phyloP scores from a whole-genome alignment of 2,329 filamentous ascomycete species.

The Chrysoporthe austroafricana region DNA sequence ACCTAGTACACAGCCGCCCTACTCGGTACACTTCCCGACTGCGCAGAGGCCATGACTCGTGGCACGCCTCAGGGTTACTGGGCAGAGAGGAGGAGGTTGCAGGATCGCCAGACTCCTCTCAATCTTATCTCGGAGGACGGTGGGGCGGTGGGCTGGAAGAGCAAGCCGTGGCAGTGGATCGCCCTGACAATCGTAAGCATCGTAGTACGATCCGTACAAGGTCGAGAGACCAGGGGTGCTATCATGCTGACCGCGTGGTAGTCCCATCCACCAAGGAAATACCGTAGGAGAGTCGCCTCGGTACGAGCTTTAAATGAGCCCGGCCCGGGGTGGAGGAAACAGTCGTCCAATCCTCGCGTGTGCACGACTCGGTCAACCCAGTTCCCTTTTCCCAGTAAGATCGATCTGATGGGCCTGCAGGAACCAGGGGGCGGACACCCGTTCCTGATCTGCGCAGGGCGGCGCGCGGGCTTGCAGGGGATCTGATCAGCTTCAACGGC shows the following conservation, averaged over 20 bases:
- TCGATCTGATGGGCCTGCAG: not conserved
- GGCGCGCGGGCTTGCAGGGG: not conserved
- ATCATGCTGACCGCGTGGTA: not conserved
- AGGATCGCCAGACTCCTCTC: not conserved
- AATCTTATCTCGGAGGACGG: too few relatives aligned
- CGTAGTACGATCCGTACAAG: not conserved
- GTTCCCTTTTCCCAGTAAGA: not conserved
- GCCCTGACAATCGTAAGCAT: not conserved
- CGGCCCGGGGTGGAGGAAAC: not conserved
- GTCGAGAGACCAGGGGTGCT: not conserved
- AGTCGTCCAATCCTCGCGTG: constrained; percentile 2
- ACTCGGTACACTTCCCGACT: not conserved
- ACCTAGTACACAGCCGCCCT: not conserved
- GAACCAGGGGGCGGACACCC: not conserved
- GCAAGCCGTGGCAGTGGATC: not conserved
- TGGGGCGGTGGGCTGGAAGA: too few relatives aligned
- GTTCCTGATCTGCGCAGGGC: not conserved
- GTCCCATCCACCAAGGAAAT: not conserved
- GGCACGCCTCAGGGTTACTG: not conserved
- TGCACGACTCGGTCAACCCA: constrained; percentile 1
- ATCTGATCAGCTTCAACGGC: not conserved
- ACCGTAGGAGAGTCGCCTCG: not conserved
- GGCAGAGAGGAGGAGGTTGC: not conserved
- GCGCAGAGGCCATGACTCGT: not conserved
- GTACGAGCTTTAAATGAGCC: not conserved